A percentile compares a stretch with the other conserved stretches of the same genome.
These are phyloP conservation scores for Bryum argenteum DNA, from an alignment of 225 moss, liverwort and hornwort genomes.

Conservation along the genomic window DNA sequence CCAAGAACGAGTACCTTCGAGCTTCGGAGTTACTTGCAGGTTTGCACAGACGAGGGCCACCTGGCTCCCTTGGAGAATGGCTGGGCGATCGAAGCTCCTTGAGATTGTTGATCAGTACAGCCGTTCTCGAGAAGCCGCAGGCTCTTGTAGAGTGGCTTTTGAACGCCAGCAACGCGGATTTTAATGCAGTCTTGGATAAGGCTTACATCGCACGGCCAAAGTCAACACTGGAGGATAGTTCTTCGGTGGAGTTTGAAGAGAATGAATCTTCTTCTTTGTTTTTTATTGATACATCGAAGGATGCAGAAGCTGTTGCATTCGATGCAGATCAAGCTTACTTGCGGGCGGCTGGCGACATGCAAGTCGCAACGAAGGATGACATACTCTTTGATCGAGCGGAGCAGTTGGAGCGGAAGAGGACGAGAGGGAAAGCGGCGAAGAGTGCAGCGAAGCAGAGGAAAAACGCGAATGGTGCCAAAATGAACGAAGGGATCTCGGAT, in stretches of 20 bases:
- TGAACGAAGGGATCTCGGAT: constrained; percentile 18
- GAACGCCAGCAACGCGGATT: constrained; percentile 41
- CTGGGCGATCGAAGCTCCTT: constrained; percentile 39
- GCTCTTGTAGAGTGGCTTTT: constrained; percentile 55
- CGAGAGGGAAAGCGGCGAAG: constrained; percentile 13
- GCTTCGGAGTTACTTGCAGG: constrained; percentile 46
- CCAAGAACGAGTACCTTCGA: constrained; percentile 45
- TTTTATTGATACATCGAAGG: constrained; percentile 47
- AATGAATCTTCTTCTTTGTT: constrained; percentile 27
- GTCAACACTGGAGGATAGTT: constrained; percentile 4
- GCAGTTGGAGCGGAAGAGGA: constrained; percentile 52
- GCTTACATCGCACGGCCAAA: constrained; percentile 26
- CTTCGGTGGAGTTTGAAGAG: constrained; percentile 25
- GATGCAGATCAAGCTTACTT: constrained; percentile 43
- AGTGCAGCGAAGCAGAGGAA: constrained; percentile 26
- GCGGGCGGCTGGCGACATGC: constrained; percentile 48
- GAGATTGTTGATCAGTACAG: constrained; percentile 42
- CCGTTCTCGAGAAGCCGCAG: constrained; percentile 38
- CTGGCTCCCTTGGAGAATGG: constrained; percentile 51
- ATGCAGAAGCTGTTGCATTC: constrained; percentile 29
- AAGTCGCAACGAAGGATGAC: constrained; percentile 32
- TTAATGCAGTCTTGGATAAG: constrained; percentile 40
- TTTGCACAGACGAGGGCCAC: constrained; percentile 38
- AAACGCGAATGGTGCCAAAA: background rate
- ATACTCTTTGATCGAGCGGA: constrained; percentile 51